phyloP scores from a whole-genome alignment of 1,284 basidiomycete genomes.

The Volvariella volvacea region DNA sequence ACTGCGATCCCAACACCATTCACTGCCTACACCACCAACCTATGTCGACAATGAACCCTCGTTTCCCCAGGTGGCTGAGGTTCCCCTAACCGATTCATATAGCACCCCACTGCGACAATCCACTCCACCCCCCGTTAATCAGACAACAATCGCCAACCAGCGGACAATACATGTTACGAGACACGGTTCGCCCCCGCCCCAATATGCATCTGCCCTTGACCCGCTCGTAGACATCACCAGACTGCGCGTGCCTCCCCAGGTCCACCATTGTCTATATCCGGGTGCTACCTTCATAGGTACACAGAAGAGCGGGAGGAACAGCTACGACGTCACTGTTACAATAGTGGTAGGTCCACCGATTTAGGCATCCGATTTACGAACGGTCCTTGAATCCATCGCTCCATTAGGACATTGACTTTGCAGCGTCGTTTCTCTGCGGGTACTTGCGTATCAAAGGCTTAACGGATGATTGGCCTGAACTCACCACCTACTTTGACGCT shows the following conservation, averaged over 20 bases:
- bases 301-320: slow-evolving; percentile 78
- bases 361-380: background rate
- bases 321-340: slow-evolving; percentile 79
- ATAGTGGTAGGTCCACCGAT: slow-evolving; percentile 56
- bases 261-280: slow-evolving; percentile 76
- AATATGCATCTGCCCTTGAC: slow-evolving; percentile 17
- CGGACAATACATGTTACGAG: no score
- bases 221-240: slow-evolving; percentile 71
- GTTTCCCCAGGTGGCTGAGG: slow-evolving; percentile 7
- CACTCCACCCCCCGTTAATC: background rate
- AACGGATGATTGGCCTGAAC: slow-evolving; percentile 85
- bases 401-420: slow-evolving; percentile 76
- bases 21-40: slow-evolving; percentile 3
- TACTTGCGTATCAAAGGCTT: slow-evolving; percentile 86
- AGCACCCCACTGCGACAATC: background rate
- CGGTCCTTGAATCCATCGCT: slow-evolving; percentile 6
- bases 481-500: slow-evolving; percentile 91
- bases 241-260: slow-evolving; percentile 64
- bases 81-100: background rate
- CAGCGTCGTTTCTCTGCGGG: slow-evolving; percentile 75
- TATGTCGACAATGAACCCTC: slow-evolving; percentile 9
- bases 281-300: slow-evolving; percentile 75
- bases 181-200: no score
- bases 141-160: no score
- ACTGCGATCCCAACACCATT: no score